phyloP scores from a whole-genome alignment of 768 basidiomycete species.

The Podaxis sp. region DNA sequence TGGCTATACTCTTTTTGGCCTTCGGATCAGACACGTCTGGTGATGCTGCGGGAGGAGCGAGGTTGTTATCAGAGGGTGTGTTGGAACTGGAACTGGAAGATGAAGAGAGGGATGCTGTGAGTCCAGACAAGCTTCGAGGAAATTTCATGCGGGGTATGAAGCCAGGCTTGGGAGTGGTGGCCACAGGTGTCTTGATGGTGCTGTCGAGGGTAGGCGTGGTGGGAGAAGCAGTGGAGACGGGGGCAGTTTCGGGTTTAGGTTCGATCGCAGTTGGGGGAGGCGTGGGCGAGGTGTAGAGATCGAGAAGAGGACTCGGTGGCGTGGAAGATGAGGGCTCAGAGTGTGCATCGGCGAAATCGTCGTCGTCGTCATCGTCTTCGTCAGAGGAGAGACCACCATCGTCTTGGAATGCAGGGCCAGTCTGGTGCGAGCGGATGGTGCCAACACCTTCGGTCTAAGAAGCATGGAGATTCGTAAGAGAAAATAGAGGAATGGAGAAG shows the following conservation, averaged over 20 bases:
- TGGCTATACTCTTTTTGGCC: neutral
- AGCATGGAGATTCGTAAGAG: constrained; percentile 7
- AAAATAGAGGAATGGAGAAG: neutral
- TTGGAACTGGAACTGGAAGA: neutral
- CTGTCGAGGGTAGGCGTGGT: constrained; percentile 23
- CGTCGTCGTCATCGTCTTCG: constrained; percentile 32
- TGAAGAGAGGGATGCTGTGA: constrained; percentile 16
- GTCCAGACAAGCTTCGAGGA: constrained; percentile 16
- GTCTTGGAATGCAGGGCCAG: constrained; percentile 62
- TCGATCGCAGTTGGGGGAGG: constrained; percentile 10
- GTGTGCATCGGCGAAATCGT: constrained; percentile 28
- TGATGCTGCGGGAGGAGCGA: neutral
- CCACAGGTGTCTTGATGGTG: constrained; percentile 20
- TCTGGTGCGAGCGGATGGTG: constrained; percentile 67
- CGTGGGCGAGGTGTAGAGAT: constrained; percentile 23
- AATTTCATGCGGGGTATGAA: constrained; percentile 27
- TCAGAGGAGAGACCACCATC: constrained; percentile 71
- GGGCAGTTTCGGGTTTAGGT: constrained; percentile 9
- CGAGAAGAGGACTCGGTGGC: constrained; percentile 21
- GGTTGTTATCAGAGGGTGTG: neutral
- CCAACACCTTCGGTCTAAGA: constrained; percentile 82
- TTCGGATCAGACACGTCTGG: constrained; percentile 1
- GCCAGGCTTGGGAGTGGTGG: constrained; percentile 19
- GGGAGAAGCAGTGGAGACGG: constrained; percentile 16
- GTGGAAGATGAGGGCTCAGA: constrained; percentile 25